These are phyloP conservation scores for Neoascochyta sp. DNA, from an alignment of 2,329 filamentous ascomycete species.

Conservation along the genomic window DNA sequence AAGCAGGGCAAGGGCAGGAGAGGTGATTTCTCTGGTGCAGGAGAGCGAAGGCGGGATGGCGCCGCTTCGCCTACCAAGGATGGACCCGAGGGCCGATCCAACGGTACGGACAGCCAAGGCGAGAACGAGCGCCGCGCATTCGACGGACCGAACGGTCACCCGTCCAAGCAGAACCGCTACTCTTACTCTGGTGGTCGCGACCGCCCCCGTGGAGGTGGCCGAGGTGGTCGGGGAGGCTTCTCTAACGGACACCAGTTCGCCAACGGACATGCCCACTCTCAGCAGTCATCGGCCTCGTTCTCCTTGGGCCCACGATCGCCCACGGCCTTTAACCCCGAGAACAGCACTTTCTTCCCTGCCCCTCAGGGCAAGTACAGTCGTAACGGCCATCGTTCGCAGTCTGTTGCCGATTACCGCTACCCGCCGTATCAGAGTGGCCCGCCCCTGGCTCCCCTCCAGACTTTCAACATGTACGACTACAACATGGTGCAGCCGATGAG, in stretches of 20 bases:
- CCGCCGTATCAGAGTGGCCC: conserved; percentile 33
- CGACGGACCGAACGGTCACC: conserved; percentile 30
- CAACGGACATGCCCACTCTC: conserved; percentile 39
- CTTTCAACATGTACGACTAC: conserved; percentile 58
- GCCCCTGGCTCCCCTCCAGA: conserved; percentile 45
- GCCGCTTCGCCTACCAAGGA: conserved; percentile 33
- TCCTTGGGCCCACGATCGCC: conserved; percentile 36
- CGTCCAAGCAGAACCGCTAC: conserved; percentile 30
- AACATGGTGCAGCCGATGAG: conserved; percentile 54
- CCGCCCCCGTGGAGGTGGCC: conserved; percentile 49
- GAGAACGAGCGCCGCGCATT: conserved; percentile 31
- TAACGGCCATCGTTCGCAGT: conserved; percentile 56
- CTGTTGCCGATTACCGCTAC: conserved; percentile 54
- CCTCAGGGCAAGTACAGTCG: conserved; percentile 46
- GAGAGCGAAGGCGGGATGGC: conserved; percentile 33
- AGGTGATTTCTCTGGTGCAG: conserved; percentile 25
- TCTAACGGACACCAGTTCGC: conserved; percentile 37
- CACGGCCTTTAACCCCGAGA: conserved; percentile 36
- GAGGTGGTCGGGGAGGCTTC: conserved; percentile 44
- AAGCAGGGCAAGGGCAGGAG: conserved; percentile 30
- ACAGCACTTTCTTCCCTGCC: conserved; percentile 30
- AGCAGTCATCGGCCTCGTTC: conserved; percentile 33
- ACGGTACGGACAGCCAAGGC: conserved; percentile 34
- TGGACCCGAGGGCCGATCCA: conserved; percentile 25
- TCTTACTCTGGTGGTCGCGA: conserved; percentile 40